A percentile compares a stretch with the other conserved stretches of the same genome.
Evolutionary conservation across 345 rosid species (phyloP).

Genomic region (Viola odorata): DNA sequence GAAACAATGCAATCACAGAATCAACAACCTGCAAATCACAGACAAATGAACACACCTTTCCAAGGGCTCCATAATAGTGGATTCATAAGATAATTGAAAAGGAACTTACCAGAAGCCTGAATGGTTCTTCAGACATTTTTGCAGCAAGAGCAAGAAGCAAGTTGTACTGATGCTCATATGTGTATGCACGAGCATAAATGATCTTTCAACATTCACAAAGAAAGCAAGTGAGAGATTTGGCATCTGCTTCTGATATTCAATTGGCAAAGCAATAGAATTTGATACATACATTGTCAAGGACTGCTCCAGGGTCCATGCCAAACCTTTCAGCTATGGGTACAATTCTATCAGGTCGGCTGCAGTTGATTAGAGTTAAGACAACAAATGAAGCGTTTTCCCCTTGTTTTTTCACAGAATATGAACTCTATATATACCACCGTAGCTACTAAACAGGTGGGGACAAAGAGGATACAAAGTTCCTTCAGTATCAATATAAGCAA

Average conservation of each 20-base stretch:
- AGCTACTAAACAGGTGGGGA: neutral
- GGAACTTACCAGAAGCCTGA: slow-evolving; percentile 56
- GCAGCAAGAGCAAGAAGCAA: slow-evolving; percentile 91
- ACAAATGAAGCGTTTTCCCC: neutral
- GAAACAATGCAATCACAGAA: slow-evolving; percentile 76
- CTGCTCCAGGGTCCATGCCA: slow-evolving; percentile 96
- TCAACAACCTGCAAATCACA: slow-evolving; percentile 59
- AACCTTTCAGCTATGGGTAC: slow-evolving; percentile 94
- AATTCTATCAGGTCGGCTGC: slow-evolving; percentile 82
- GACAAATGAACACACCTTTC: slow-evolving; percentile 13
- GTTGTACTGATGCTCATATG: slow-evolving; percentile 81
- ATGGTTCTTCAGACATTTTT: slow-evolving; percentile 94
- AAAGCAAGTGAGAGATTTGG: slow-evolving; percentile 1
- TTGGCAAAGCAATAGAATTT: neutral
- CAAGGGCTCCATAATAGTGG: neutral
- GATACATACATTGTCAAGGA: slow-evolving; percentile 74
- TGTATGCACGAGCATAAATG: slow-evolving; percentile 86
- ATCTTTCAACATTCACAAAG: slow-evolving; percentile 45
- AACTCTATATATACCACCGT: slow-evolving; percentile 1
- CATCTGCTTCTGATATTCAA: neutral
- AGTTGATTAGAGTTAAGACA: slow-evolving; percentile 7
- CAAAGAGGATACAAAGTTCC: slow-evolving; percentile 78
- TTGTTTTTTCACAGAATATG: neutral
- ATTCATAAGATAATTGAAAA: neutral
- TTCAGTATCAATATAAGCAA: slow-evolving; percentile 81